Evolutionary conservation across 176 grass and related monocot genomes (phyloP).

Genomic region (Pharus latifolius): DNA sequence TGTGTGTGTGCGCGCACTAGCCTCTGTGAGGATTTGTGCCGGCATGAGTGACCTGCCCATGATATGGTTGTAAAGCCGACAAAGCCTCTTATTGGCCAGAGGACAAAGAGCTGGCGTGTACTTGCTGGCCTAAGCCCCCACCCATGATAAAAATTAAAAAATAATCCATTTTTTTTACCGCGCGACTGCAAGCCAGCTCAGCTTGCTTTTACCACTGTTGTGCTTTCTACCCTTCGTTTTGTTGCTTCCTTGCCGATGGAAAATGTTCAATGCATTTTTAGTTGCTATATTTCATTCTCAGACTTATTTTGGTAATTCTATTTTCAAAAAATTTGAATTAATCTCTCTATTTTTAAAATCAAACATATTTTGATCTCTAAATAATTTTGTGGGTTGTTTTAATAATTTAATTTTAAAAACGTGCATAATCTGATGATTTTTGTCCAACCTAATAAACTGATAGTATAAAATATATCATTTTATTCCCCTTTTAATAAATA

Average conservation of each 20-base stretch:
- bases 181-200: constrained; percentile 18
- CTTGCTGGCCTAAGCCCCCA: neutral
- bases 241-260: neutral
- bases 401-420: no score
- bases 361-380: no score
- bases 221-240: neutral
- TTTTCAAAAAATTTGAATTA: no score
- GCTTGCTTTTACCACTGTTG: neutral
- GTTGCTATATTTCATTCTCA: no score
- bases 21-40: neutral
- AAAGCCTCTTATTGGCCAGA: constrained; percentile 8
- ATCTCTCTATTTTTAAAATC: no score
- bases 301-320: no score
- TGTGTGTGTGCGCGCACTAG: neutral
- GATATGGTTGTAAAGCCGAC: constrained; percentile 16
- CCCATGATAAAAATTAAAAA: neutral
- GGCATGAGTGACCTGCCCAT: neutral
- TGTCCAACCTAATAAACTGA: no score
- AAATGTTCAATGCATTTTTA: no score
- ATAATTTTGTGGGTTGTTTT: no score
- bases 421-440: no score
- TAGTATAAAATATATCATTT: no score
- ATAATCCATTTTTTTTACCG: neutral
- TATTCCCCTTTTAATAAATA: no score
- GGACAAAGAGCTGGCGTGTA: constrained; percentile 19